phyloP scores from a whole-genome alignment of 208 protist genomes.

The Crithidia mellificae region DNA sequence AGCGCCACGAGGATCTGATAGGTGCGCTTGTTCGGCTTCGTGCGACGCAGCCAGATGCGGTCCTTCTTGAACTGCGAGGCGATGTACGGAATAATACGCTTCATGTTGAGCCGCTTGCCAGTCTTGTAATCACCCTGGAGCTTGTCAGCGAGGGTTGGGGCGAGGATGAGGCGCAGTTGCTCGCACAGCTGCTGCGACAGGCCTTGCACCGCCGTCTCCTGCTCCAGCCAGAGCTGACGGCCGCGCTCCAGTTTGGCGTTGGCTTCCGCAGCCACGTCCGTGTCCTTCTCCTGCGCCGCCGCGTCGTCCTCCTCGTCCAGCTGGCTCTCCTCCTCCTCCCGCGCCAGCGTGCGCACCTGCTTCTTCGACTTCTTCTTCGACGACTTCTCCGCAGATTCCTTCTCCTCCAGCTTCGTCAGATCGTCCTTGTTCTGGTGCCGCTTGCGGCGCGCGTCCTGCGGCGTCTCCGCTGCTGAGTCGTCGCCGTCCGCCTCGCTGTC shows the following conservation, averaged over 20 bases:
- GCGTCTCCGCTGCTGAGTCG: constrained; percentile 37
- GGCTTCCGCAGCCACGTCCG: constrained; percentile 23
- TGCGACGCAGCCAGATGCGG: constrained; percentile 99
- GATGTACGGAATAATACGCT: constrained; percentile 99
- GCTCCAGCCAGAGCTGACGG: constrained; percentile 89
- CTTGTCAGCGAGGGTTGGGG: constrained; percentile 97
- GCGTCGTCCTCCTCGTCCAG: constrained; percentile 42
- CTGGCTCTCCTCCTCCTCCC: constrained; percentile 25
- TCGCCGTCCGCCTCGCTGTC: constrained; percentile 26
- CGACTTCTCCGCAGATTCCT: constrained; percentile 40
- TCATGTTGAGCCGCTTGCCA: constrained; percentile 99
- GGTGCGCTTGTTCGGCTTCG: constrained; percentile 97
- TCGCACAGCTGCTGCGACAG: constrained; percentile 98
- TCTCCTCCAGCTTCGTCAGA: constrained; percentile 49
- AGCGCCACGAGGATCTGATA: constrained; percentile 99
- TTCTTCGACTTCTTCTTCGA: constrained; percentile 47
- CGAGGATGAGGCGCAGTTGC: constrained; percentile 98
- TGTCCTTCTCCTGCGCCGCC: constrained; percentile 25
- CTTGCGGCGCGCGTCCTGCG: constrained; percentile 42
- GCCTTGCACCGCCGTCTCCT: constrained; percentile 88
- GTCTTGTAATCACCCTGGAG: constrained; percentile 99
- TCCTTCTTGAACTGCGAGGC: constrained; percentile 99
- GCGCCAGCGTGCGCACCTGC: constrained; percentile 35
- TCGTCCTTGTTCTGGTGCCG: constrained; percentile 43
- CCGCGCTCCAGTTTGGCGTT: constrained; percentile 63